phyloP scores from a whole-genome alignment of 2,329 filamentous ascomycete species.

The Cladosporium sp. region DNA sequence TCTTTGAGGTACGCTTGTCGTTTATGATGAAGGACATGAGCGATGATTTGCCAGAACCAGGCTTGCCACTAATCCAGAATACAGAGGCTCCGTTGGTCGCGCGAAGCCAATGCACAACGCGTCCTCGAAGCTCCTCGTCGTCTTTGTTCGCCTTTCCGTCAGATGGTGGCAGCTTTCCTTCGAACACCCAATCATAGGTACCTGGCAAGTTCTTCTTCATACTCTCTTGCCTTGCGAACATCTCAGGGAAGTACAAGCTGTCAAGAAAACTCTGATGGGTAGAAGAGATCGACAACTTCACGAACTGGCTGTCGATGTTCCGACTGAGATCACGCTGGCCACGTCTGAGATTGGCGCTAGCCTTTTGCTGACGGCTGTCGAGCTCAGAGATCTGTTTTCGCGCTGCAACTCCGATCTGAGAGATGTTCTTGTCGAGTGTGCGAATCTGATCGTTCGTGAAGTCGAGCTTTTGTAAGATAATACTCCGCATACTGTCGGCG shows the following conservation, averaged over 20 bases:
- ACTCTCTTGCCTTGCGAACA: background rate
- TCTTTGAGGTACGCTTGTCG: background rate
- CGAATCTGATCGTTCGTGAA: background rate
- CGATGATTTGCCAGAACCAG: slow-evolving; percentile 6
- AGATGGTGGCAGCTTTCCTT: background rate
- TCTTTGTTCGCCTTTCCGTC: background rate
- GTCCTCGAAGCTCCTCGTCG: background rate
- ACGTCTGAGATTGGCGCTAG: background rate
- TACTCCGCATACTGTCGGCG: background rate
- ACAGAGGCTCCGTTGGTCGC: background rate
- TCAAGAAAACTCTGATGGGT: background rate
- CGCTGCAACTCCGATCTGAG: background rate
- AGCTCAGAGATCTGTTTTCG: background rate
- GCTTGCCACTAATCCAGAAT: slow-evolving; percentile 12
- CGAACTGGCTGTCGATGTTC: background rate
- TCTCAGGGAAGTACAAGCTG: background rate
- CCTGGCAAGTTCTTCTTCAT: background rate
- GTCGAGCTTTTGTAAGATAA: background rate
- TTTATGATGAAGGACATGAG: background rate
- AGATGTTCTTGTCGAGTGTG: background rate
- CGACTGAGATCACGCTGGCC: background rate
- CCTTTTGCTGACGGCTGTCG: background rate
- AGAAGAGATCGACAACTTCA: background rate
- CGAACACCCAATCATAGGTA: slow-evolving; percentile 9
- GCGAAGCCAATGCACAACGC: background rate